phyloP scores from a whole-genome alignment of 106 monocot species.

The Dendrobium catenatum region DNA sequence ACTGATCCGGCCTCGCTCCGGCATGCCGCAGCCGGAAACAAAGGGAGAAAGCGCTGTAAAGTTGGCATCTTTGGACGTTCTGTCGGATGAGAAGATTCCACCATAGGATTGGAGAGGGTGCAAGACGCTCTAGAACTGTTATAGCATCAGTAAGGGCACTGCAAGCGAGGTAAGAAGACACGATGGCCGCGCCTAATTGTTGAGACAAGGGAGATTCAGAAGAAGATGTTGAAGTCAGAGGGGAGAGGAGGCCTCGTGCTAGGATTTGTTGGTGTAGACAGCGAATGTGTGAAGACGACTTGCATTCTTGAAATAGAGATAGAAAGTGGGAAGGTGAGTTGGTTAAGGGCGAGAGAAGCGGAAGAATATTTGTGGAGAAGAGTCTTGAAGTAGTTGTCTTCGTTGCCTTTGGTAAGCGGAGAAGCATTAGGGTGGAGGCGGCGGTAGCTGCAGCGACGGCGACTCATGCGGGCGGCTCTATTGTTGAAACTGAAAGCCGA shows the following conservation, averaged over 20 bases:
- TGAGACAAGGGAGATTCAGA: conserved; percentile 7
- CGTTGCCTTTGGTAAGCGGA: conserved; percentile 12
- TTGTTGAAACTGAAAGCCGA: background rate
- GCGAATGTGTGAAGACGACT: conserved; percentile 19
- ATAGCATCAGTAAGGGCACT: conserved; percentile 33
- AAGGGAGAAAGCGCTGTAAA: conserved; percentile 34
- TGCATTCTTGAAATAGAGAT: conserved; percentile 42
- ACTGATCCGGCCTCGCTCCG: conserved; percentile 49
- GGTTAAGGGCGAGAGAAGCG: background rate
- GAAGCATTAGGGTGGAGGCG: conserved; percentile 15
- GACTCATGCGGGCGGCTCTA: conserved; percentile 11
- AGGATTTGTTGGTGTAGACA: conserved; percentile 52
- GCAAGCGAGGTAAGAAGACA: conserved; percentile 35
- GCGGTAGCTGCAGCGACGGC: background rate
- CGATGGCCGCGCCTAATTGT: conserved; percentile 14
- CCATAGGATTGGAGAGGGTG: conserved; percentile 32
- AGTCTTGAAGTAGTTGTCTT: conserved; percentile 4
- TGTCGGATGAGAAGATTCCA: conserved; percentile 70
- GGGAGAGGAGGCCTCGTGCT: conserved; percentile 27
- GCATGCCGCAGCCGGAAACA: conserved; percentile 32
- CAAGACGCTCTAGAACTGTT: conserved; percentile 34
- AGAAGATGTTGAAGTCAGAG: background rate
- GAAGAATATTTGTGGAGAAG: background rate
- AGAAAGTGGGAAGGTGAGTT: conserved; percentile 1
- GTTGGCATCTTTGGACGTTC: conserved; percentile 29